Evolutionary conservation across 1,284 basidiomycete genomes (phyloP), one percentile per base, ranked within the genome.

Genomic region (Rhodotorula mucilaginosa): DNA sequence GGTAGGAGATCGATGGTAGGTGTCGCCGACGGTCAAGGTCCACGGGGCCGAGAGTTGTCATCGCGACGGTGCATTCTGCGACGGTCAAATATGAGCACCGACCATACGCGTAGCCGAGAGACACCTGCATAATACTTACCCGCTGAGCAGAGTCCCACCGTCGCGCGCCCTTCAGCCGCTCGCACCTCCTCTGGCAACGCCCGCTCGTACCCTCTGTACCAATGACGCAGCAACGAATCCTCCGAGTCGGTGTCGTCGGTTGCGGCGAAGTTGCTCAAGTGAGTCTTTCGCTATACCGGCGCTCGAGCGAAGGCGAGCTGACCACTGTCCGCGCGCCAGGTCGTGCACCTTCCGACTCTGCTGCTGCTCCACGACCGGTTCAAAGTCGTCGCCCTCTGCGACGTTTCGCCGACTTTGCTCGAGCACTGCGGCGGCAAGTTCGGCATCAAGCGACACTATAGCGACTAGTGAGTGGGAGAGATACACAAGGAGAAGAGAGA

Each of bases 361-460:
- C 65, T 69, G 48, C 71, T 79, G 29, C 65, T 81, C 5, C 70
- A 67, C 6, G 71, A 78, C 59, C 65, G 70, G 31, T 81, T 73
- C 68, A 69, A 71, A 21, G 79, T 81, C 16, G 72, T 70, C 12
- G 81, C 81, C 10, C 75, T 82, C 26, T 81, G 80, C 54, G 82
- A 82, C 65, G 76, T 82, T 29, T 80, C 79, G 0, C 58, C 52
- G 6, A 21, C 71, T 0, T 78, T 79, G 15, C 73, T 81, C 26
- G 62, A 68, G 2, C 79, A 82, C 49, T 78, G 78, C 5, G 70
- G 73, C 0, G 23, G 48, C 6, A 82, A 82, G 74, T 82, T 80
- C 69, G 69, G 72, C 54, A 66, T 82, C 26, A 56, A 76, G 51
- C 72, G 77, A 18, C 68, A 74, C 52, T 78, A 76, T 54, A 74